A percentile compares a stretch with the other conserved stretches of the same genome.
phyloP scores from a whole-genome alignment of 257 asterid species.

The Solanum pennellii region DNA sequence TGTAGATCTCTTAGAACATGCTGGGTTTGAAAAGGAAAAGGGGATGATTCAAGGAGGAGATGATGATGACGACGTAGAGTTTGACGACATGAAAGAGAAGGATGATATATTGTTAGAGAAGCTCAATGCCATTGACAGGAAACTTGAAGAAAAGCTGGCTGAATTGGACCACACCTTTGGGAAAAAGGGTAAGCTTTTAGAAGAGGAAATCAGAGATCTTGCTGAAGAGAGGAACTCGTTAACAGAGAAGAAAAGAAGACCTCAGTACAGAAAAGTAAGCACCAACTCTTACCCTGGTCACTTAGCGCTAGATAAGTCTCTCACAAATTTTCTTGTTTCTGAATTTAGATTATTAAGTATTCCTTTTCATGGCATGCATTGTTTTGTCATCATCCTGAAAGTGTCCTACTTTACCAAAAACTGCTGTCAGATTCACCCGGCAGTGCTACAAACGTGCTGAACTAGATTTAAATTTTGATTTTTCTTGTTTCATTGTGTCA shows the following conservation, averaged over 20 bases:
- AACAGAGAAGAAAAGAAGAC: conserved; percentile 81
- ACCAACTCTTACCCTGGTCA: neutral
- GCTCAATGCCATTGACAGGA: conserved; percentile 60
- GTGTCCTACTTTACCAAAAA: neutral
- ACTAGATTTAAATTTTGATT: neutral
- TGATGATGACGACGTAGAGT: conserved; percentile 44
- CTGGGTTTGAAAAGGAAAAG: conserved; percentile 41
- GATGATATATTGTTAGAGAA: conserved; percentile 61
- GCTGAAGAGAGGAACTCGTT: conserved; percentile 92
- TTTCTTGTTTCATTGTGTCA: neutral
- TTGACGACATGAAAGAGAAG: conserved; percentile 78
- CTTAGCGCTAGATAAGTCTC: neutral
- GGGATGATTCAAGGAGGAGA: conserved; percentile 24
- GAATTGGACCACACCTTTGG: conserved; percentile 87
- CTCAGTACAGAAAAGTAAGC: conserved; percentile 78
- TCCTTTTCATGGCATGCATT: neutral
- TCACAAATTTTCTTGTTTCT: neutral
- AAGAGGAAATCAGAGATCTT: conserved; percentile 91
- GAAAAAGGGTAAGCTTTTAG: conserved; percentile 67
- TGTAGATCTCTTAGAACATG: conserved; percentile 38
- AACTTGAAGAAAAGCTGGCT: conserved; percentile 67
- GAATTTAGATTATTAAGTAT: neutral
- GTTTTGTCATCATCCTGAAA: neutral
- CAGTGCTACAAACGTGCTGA: neutral
- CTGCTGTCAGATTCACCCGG: neutral